Conservation (phyloP, 257 asterid genomes). For the Salvia hispanica region DNA sequence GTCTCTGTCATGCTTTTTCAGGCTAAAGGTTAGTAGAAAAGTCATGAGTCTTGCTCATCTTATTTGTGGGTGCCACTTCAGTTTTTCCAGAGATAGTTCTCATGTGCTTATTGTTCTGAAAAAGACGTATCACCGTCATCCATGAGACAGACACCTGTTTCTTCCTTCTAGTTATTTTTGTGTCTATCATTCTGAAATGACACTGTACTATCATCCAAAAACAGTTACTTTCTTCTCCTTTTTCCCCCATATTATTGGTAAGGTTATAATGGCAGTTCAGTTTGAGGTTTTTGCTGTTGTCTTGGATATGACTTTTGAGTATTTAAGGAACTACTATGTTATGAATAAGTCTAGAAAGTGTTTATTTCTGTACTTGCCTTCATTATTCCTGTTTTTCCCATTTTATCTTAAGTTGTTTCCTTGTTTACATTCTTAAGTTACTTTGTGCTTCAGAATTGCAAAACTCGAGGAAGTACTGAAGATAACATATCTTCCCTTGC, state of each 20-base stretch:
- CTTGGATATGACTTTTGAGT: not conserved
- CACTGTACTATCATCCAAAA: not conserved
- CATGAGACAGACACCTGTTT: constrained; percentile 5
- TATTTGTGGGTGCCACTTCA: constrained; percentile 6
- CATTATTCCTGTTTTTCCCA: not conserved
- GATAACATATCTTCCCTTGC: constrained; percentile 37
- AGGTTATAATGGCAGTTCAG: not conserved
- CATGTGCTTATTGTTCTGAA: constrained; percentile 17
- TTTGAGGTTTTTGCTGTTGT: constrained; percentile 6
- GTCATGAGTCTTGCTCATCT: constrained; percentile 18
- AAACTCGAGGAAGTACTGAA: constrained; percentile 45
- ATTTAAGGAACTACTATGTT: not conserved
- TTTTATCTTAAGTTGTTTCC: constrained; percentile 18
- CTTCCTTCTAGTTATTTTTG: constrained; percentile 12
- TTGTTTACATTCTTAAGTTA: constrained; percentile 26
- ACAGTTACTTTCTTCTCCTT: not conserved
- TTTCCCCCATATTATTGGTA: not conserved
- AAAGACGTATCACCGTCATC: not conserved
- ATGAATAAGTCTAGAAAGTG: not conserved
- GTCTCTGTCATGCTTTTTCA: constrained; percentile 83
- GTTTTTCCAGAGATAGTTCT: constrained; percentile 10
- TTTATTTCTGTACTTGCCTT: constrained; percentile 1
- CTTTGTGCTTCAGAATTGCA: constrained; percentile 61
- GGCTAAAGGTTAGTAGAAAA: constrained; percentile 73
- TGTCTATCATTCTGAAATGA: constrained; percentile 13